Conservation (phyloP, 768 basidiomycete genomes). For the Gyrodon lividus region DNA sequence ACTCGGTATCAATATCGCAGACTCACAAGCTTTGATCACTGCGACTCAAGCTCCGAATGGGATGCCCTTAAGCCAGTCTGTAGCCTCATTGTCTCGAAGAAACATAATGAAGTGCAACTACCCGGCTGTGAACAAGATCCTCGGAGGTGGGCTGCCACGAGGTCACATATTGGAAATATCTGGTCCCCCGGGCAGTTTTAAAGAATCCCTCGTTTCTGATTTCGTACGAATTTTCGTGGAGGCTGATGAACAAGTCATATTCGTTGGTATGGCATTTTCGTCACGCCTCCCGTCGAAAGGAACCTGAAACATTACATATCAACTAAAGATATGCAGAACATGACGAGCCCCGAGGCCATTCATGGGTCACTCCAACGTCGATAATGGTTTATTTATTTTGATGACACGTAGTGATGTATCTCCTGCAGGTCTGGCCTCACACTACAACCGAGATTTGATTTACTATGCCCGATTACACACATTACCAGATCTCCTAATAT, state of each 20-base stretch:
- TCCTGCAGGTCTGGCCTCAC: conserved; percentile 45
- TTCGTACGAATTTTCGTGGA: conserved; percentile 50
- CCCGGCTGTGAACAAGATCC: conserved; percentile 52
- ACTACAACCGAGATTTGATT: conserved; percentile 19
- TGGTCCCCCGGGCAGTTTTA: conserved; percentile 72
- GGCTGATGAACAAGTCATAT: conserved; percentile 52
- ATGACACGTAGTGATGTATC: conserved; percentile 5
- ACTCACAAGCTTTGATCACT: conserved; percentile 47
- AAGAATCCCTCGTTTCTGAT: conserved; percentile 52
- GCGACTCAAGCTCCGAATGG: conserved; percentile 36
- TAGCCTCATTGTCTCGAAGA: conserved; percentile 39
- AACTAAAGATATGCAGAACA: conserved; percentile 47
- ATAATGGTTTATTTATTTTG: conserved; percentile 10
- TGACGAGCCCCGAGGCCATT: conserved; percentile 40
- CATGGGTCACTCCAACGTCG: conserved; percentile 28
- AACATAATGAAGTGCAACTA: conserved; percentile 31
- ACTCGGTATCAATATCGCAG: conserved; percentile 44
- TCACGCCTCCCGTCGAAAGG: neutral
- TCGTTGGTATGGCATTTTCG: conserved; percentile 50
- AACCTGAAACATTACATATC: conserved; percentile 10
- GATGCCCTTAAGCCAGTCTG: conserved; percentile 53
- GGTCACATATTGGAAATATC: conserved; percentile 72
- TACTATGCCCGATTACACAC: conserved; percentile 38
- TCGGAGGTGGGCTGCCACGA: conserved; percentile 60
- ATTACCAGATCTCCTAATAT: conserved; percentile 55